Base-by-base conservation (phyloP, 805 yeast genomes). In the Ogataea populi-albae region DNA sequence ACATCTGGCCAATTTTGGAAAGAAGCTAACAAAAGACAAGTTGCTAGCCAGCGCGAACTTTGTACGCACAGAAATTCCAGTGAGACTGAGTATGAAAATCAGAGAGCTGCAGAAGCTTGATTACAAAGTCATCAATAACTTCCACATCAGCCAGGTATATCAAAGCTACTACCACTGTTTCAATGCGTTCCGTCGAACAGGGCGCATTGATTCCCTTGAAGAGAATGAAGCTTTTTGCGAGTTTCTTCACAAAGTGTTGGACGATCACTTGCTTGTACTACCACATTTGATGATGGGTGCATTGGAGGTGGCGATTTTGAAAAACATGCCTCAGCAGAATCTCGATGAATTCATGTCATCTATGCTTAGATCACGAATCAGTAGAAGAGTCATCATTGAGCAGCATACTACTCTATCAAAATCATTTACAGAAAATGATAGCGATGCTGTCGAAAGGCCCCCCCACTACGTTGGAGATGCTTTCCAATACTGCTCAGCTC, bases 201-300 rank as follows among this genome's bases (percentile, higher is more conserved):
- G 86, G 2, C 60, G 70, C 19, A 82, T 93, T 41, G 67, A 69
- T 19, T 76, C 83, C 0, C 59, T 87, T 23, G 79, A 81, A 24
- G 95, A 87, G 35, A 91, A 91, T 55, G 79, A 75, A 26, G 62
- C 61, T 46, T 89, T 91, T 57, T 81, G 94, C 54, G 65, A 66
- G 17, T 71, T 77, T 35, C 64, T 89, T 37, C 69, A 75, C 18
- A 66, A 71, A 21, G 73, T 88, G 43, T 64, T 91, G 47, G 87
- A 82, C 57, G 84, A 80, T 50, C 96, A 91, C 61, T 71, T 87
- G 32, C 65, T 82, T 36, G 85, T 87, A 44, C 68, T 91, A 41
- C 93, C 97, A 1, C 91, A 89, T 57, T 66, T 89, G 41, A 83
- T 91, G 69, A 85, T 88, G 88, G 98, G 98, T 2, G 87, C 95